A percentile compares a stretch with the other conserved stretches of the same genome.
phyloP scores from a whole-genome alignment of 106 monocot genomes.

The Dendrobium officinale region DNA sequence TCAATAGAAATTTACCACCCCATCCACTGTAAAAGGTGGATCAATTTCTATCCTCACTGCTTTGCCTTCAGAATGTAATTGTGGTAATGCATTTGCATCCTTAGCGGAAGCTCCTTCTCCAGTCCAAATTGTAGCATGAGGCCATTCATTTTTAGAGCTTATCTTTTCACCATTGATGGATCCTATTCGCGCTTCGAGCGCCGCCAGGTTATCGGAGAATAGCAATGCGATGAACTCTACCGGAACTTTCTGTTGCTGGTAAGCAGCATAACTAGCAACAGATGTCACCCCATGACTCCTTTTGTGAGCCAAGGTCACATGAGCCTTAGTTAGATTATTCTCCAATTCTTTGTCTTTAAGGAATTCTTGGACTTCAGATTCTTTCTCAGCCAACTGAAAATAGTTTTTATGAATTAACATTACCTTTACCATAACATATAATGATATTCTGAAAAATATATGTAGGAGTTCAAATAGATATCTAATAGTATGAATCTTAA shows the following conservation, averaged over 20 bases:
- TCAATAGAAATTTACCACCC: slow-evolving; percentile 76
- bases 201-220: slow-evolving; percentile 76
- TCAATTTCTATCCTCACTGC: slow-evolving; percentile 53
- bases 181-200: slow-evolving; percentile 65
- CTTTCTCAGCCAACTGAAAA: slow-evolving; percentile 45
- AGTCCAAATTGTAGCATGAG: slow-evolving; percentile 88
- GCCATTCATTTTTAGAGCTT: slow-evolving; percentile 74
- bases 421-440: neutral
- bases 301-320: slow-evolving; percentile 94
- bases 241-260: slow-evolving; percentile 46
- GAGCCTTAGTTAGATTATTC: slow-evolving; percentile 48
- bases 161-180: slow-evolving; percentile 59
- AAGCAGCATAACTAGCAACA: slow-evolving; percentile 67
- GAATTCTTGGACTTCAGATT: slow-evolving; percentile 27
- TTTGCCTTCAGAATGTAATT: slow-evolving; percentile 57
- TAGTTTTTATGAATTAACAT: no score
- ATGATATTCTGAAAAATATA: neutral
- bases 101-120: slow-evolving; percentile 46
- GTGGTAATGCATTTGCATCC: slow-evolving; percentile 67
- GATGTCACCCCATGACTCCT: slow-evolving; percentile 78
- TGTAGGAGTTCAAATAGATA: no score
- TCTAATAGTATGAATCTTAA: neutral
- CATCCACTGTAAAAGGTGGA: slow-evolving; percentile 45
- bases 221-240: slow-evolving; percentile 66
- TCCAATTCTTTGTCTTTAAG: slow-evolving; percentile 34